Evolutionary conservation across 176 grass and related monocot species (phyloP).

Genomic region (Puccinellia tenuiflora): DNA sequence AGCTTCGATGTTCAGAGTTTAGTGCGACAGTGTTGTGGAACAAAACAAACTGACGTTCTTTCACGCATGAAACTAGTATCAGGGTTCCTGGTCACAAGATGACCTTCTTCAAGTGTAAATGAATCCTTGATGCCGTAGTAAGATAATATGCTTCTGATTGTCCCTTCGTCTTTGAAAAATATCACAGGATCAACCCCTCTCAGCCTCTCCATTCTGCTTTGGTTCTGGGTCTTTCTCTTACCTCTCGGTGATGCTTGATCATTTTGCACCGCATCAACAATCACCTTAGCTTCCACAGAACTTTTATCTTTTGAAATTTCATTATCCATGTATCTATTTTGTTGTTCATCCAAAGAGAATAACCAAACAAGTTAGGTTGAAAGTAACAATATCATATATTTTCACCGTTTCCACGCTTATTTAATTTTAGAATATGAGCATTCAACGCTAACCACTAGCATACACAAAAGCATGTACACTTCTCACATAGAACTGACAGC

Average conservation of each 20-base stretch:
- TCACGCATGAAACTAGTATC: constrained; percentile 32
- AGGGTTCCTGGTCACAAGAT: constrained; percentile 82
- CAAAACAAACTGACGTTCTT: not conserved
- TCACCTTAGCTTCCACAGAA: constrained; percentile 28
- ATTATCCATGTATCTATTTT: constrained; percentile 27
- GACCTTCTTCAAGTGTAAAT: constrained; percentile 72
- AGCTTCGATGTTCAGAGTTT: not conserved
- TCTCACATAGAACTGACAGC: constrained; percentile 1
- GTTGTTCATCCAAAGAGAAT: constrained; percentile 26
- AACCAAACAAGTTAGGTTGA: no score
- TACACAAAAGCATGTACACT: not conserved
- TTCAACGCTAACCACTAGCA: not conserved
- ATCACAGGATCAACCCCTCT: constrained; percentile 95
- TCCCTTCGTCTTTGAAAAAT: constrained; percentile 78
- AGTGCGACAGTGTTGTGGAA: not conserved
- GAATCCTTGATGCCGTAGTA: constrained; percentile 76
- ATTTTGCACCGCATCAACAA: constrained; percentile 38
- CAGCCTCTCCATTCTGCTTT: constrained; percentile 83
- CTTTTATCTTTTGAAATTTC: constrained; percentile 26
- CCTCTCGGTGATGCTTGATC: constrained; percentile 37
- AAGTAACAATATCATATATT: not conserved
- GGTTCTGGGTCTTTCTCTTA: constrained; percentile 36
- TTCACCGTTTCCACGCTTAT: not conserved
- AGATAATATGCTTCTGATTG: constrained; percentile 67
- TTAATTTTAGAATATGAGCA: not conserved